phyloP scores from a whole-genome alignment of 2,329 filamentous ascomycete genomes.

The Curvularia hawaiiensis region DNA sequence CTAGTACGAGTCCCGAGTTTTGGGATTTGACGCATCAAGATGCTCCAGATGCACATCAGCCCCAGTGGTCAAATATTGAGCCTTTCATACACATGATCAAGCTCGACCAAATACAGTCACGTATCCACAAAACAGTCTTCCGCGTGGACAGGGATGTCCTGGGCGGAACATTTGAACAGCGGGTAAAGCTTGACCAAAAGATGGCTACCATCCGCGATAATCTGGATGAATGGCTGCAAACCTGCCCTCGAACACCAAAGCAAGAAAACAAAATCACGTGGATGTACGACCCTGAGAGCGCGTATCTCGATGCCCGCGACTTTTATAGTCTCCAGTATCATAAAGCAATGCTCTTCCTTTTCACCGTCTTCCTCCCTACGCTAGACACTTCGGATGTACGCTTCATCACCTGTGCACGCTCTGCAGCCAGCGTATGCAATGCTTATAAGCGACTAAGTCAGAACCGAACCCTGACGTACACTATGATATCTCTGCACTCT shows the following conservation, averaged over 20 bases:
- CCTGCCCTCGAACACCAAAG: slow-evolving; percentile 25
- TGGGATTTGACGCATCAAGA: slow-evolving; percentile 32
- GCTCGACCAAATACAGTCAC: slow-evolving; percentile 31
- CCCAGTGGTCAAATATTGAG: slow-evolving; percentile 30
- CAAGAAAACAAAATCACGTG: slow-evolving; percentile 28
- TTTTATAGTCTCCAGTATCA: slow-evolving; percentile 37
- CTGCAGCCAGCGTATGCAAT: slow-evolving; percentile 31
- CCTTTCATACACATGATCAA: slow-evolving; percentile 38
- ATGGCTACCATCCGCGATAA: slow-evolving; percentile 24
- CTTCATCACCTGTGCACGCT: slow-evolving; percentile 31
- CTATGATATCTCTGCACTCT: slow-evolving; percentile 35
- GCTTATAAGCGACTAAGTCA: slow-evolving; percentile 34
- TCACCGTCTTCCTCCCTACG: slow-evolving; percentile 28
- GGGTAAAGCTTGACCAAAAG: slow-evolving; percentile 26
- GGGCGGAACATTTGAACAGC: slow-evolving; percentile 19
- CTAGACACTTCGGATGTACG: slow-evolving; percentile 26
- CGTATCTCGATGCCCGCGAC: slow-evolving; percentile 30
- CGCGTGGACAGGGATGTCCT: slow-evolving; percentile 30
- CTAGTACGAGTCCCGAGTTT: slow-evolving; percentile 24
- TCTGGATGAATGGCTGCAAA: slow-evolving; percentile 28
- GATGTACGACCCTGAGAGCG: slow-evolving; percentile 36
- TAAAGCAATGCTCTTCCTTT: slow-evolving; percentile 33
- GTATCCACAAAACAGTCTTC: slow-evolving; percentile 34
- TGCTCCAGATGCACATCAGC: slow-evolving; percentile 13
- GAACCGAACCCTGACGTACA: slow-evolving; percentile 33